A percentile compares a stretch with the other conserved stretches of the same genome.
Evolutionary conservation across 768 basidiomycete genomes (phyloP).

Genomic region (Filobasidium floriforme): DNA sequence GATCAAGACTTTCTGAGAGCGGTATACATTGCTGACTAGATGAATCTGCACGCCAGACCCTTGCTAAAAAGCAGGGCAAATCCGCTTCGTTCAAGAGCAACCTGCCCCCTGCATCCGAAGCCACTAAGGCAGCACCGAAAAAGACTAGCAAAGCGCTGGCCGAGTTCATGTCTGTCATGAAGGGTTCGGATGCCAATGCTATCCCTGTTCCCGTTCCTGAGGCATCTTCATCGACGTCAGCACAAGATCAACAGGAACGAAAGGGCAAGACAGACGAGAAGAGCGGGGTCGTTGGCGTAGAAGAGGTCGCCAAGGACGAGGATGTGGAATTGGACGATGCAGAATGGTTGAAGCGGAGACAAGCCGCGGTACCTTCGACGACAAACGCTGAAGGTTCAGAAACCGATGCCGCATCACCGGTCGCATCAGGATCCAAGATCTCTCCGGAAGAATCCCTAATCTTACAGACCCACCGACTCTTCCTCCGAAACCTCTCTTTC

Average conservation of each 20-base stretch:
- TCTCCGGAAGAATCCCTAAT: conserved; percentile 51
- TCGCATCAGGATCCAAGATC: not conserved
- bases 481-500: conserved; percentile 91
- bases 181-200: conserved; percentile 38
- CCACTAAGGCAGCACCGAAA: conserved; percentile 11
- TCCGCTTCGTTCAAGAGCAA: conserved; percentile 55
- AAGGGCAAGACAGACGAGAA: not conserved
- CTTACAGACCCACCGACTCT: conserved; percentile 67
- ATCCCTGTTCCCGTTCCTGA: conserved; percentile 23
- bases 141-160: conserved; percentile 51
- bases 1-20: conserved; percentile 1
- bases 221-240: conserved; percentile 35
- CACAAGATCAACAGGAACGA: conserved; percentile 49
- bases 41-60: not conserved
- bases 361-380: conserved; percentile 20
- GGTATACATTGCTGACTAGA: not conserved
- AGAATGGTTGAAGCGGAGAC: conserved; percentile 43
- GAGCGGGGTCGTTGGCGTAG: conserved; percentile 27
- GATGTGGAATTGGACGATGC: conserved; percentile 44
- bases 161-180: conserved; percentile 70
- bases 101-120: conserved; percentile 50
- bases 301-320: conserved; percentile 23
- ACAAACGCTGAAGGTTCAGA: conserved; percentile 24
- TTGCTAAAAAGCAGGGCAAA: conserved; percentile 5
- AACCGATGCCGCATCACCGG: not conserved